phyloP scores from a whole-genome alignment of 2,329 filamentous ascomycete species.

The Colletotrichum neosansevieriae region DNA sequence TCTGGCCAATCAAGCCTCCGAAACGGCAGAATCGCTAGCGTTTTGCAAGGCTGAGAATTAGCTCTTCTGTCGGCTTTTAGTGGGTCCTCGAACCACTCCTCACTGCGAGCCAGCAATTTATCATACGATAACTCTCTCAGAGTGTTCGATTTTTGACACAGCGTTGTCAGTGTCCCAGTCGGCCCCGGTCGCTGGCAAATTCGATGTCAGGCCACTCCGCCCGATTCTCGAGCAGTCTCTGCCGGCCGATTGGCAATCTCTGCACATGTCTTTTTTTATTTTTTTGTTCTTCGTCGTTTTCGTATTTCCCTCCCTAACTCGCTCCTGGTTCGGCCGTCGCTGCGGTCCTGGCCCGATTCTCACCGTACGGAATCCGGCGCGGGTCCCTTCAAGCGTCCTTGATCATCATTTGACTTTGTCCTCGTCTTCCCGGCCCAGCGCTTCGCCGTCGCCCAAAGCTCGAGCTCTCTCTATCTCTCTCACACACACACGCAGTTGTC shows the following conservation, averaged over 20 bases:
- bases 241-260: conserved; percentile 24
- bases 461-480: background rate
- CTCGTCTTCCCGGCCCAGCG: conserved; percentile 18
- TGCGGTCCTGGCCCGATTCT: conserved; percentile 26
- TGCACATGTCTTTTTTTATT: conserved; percentile 15
- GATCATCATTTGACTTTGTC: conserved; percentile 31
- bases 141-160: conserved; percentile 40
- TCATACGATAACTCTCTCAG: conserved; percentile 51
- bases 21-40: no score
- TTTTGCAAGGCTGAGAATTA: no score
- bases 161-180: conserved; percentile 21
- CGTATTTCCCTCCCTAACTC: background rate
- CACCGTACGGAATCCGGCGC: conserved; percentile 35
- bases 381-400: conserved; percentile 17
- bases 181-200: conserved; percentile 39
- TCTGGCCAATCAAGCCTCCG: conserved; percentile 17
- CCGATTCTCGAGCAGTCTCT: conserved; percentile 30
- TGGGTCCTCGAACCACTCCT: no score
- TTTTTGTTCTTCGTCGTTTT: no score
- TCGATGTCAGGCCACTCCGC: conserved; percentile 41
- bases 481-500: background rate
- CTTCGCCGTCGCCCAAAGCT: background rate
- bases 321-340: conserved; percentile 25
- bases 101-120: conserved; percentile 25
- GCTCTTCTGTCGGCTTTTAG: no score